These are phyloP conservation scores for Calonectria hawksworthii DNA, from an alignment of 2,329 filamentous ascomycete species.

Conservation along the genomic window DNA sequence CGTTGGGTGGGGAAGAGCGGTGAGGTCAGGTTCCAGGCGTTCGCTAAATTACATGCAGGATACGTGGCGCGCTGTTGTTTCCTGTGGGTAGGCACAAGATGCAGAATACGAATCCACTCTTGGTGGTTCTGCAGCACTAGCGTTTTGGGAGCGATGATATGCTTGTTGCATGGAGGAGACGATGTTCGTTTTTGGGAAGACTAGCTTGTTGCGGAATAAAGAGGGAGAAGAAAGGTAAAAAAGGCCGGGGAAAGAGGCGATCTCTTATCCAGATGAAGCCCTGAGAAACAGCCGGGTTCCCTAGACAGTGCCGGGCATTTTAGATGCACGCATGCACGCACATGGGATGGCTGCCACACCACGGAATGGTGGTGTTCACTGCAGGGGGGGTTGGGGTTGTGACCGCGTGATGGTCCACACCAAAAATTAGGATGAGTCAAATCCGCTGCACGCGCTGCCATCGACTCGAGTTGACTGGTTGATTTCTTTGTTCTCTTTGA, in stretches of 20 bases:
- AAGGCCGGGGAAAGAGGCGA: not conserved
- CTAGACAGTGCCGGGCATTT: not conserved
- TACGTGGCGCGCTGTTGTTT: slow-evolving; percentile 11
- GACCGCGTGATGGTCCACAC: slow-evolving; percentile 11
- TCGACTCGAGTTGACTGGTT: not conserved
- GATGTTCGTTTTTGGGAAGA: not conserved
- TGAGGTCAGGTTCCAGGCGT: not conserved
- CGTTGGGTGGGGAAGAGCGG: slow-evolving; percentile 8
- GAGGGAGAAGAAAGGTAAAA: not conserved
- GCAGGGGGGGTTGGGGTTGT: slow-evolving; percentile 5
- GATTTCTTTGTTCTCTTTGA: too few relatives aligned
- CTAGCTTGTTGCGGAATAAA: slow-evolving; percentile 9
- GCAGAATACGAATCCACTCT: not conserved
- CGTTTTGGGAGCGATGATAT: slow-evolving; percentile 2
- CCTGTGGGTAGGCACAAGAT: not conserved
- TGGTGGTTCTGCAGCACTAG: not conserved
- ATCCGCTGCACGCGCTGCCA: slow-evolving; percentile 1
- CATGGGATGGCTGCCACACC: not conserved
- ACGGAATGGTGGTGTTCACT: slow-evolving; percentile 2
- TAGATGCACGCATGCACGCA: not conserved
- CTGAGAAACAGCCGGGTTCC: not conserved
- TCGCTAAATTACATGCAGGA: slow-evolving; percentile 15
- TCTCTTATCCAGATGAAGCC: not conserved
- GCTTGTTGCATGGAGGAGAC: not conserved
- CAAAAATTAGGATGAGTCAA: not conserved